Conservation (phyloP, 371 early-diverging fungal species). For the Syncephalis plumigaleata region DNA sequence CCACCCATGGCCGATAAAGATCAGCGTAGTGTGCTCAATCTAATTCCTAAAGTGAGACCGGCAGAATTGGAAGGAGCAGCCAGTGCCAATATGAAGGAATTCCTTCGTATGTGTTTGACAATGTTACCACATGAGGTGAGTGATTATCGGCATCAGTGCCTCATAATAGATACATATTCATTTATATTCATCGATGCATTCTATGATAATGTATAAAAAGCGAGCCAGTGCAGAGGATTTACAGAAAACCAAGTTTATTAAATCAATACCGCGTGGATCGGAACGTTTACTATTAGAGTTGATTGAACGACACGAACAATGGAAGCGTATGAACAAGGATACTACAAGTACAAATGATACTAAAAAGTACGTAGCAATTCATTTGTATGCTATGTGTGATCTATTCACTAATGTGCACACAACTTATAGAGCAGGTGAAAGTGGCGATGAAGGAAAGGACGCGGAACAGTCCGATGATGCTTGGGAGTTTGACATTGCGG, state of each 20-base stretch:
- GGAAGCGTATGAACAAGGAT: conserved; percentile 5
- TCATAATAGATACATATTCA: neutral
- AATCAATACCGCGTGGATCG: conserved; percentile 8
- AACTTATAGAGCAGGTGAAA: too few relatives aligned
- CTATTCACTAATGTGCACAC: too few relatives aligned
- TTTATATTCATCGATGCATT: neutral
- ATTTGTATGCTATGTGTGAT: too few relatives aligned
- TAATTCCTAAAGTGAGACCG: conserved; percentile 63
- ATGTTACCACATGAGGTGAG: conserved; percentile 66
- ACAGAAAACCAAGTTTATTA: conserved; percentile 33
- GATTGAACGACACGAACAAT: conserved; percentile 3
- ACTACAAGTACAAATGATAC: too few relatives aligned
- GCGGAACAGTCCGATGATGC: too few relatives aligned
- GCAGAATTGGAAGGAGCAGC: conserved; percentile 53
- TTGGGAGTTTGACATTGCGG: too few relatives aligned
- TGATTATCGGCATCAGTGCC: neutral
- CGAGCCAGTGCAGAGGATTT: conserved; percentile 37
- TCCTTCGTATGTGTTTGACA: conserved; percentile 71
- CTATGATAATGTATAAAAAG: conserved; percentile 10
- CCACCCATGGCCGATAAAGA: conserved; percentile 89
- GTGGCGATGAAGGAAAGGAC: too few relatives aligned
- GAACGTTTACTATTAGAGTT: conserved; percentile 6
- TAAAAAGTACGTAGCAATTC: too few relatives aligned
- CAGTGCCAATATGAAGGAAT: conserved; percentile 69
- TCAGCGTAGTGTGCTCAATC: conserved; percentile 75